Percentiles rank a stretch among this genome's conserved stretches.
Conservation (phyloP, 2,329 filamentous ascomycete species). For the Xylaria sp. region DNA sequence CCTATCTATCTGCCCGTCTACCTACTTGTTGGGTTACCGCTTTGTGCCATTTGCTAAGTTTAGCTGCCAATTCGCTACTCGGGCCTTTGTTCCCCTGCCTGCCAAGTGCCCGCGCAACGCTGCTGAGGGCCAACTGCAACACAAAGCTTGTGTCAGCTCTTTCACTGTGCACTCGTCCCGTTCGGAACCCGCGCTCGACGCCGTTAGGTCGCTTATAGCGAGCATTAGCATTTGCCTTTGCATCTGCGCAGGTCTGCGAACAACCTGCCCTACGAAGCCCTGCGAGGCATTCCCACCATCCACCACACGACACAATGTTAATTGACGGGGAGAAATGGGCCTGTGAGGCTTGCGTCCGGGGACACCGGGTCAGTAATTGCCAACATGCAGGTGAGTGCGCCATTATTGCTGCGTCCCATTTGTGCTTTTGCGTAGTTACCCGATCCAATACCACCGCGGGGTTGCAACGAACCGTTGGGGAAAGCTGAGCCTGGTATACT, state of each 20-base stretch:
- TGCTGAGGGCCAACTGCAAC: slow-evolving; percentile 7
- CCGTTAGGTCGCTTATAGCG: too few relatives aligned
- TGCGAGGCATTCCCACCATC: neutral
- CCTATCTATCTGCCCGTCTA: too few relatives aligned
- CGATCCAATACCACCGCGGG: neutral
- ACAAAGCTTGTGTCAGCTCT: neutral
- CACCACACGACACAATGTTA: slow-evolving; percentile 65
- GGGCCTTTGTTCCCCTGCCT: slow-evolving; percentile 35
- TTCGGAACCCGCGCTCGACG: too few relatives aligned
- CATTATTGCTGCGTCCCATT: slow-evolving; percentile 29
- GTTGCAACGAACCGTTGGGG: neutral
- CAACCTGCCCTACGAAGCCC: slow-evolving; percentile 3
- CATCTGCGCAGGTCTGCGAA: neutral
- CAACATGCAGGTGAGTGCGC: slow-evolving; percentile 81
- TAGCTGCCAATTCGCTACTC: slow-evolving; percentile 32
- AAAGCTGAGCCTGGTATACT: neutral
- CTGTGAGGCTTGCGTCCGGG: slow-evolving; percentile 96
- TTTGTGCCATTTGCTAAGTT: slow-evolving; percentile 27
- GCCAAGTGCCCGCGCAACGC: slow-evolving; percentile 29
- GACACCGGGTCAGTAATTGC: slow-evolving; percentile 98
- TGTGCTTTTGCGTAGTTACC: slow-evolving; percentile 4
- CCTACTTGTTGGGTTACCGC: slow-evolving; percentile 7
- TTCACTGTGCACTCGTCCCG: neutral
- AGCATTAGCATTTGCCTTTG: slow-evolving; percentile 1
- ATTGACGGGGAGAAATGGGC: slow-evolving; percentile 97